Evolutionary conservation across 371 early-diverging fungal genomes (phyloP).

Genomic region (Sporodiniella umbellata): DNA sequence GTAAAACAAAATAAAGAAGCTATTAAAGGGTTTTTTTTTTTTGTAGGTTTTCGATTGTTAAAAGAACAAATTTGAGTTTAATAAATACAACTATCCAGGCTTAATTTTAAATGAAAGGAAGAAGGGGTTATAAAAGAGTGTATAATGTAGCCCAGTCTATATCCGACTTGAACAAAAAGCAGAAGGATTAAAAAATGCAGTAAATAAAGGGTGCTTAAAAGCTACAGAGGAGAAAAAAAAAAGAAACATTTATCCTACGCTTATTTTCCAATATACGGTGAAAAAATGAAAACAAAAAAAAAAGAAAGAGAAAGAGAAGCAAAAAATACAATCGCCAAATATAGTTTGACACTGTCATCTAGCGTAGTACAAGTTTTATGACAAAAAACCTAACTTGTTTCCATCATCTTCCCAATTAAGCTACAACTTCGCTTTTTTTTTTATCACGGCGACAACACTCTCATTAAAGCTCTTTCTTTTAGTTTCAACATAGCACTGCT

Average conservation of each 20-base stretch:
- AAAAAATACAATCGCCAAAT: too few species aligned
- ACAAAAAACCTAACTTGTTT: not conserved
- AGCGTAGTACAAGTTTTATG: not conserved
- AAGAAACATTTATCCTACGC: not conserved
- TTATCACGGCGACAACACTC: too few species aligned
- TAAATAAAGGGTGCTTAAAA: not conserved
- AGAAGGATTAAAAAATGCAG: not conserved
- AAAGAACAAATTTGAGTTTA: not conserved
- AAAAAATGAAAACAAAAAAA: not conserved
- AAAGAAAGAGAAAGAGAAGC: not conserved
- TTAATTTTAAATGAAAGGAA: not conserved
- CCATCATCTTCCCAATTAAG: not conserved
- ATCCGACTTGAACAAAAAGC: not conserved
- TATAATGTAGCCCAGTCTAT: not conserved
- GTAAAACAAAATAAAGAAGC: not conserved
- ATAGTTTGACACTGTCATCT: not conserved
- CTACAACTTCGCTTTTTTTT: not conserved
- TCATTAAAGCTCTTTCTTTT: too few species aligned
- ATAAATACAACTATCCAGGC: not conserved
- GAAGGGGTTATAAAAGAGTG: not conserved
- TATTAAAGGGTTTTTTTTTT: not conserved
- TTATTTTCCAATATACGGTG: constrained; percentile 3
- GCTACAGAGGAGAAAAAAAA: not conserved
- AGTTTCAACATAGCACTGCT: too few species aligned
- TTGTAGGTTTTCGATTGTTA: too few species aligned